Percentiles rank a stretch among this genome's conserved stretches.
These are phyloP conservation scores for Hanseniaspora lindneri DNA, from an alignment of 805 yeast species.

Conservation along the genomic window DNA sequence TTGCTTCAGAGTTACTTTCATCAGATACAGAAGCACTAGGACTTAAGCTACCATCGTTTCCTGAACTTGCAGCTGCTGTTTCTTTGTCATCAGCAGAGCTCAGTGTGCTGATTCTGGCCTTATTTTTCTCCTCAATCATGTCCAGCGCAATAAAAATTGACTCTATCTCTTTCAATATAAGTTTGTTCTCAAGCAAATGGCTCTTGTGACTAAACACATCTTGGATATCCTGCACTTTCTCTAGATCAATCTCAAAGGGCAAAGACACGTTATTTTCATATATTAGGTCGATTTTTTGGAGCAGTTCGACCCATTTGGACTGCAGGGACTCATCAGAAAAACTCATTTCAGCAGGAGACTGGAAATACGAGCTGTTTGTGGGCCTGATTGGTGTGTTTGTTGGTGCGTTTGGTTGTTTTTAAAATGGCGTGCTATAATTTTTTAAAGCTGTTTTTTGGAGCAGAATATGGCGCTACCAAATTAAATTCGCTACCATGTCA, in stretches of 20 bases:
- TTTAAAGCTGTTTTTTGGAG: no score
- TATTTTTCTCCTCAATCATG: constrained; percentile 8
- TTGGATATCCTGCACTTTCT: neutral
- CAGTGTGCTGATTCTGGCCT: constrained; percentile 1
- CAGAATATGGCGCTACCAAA: no score
- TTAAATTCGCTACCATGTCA: no score
- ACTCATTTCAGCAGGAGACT: no score
- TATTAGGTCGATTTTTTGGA: neutral
- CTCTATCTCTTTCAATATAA: constrained; percentile 6
- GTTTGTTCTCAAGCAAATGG: neutral
- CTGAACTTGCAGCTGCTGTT: neutral
- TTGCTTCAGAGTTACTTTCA: no score
- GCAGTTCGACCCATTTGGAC: neutral
- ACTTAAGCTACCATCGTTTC: no score
- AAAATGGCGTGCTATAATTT: no score
- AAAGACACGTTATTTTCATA: constrained; percentile 1
- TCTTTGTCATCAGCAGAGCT: neutral
- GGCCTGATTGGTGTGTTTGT: no score
- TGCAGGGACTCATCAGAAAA: neutral
- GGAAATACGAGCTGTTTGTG: no score
- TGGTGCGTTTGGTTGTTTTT: no score
- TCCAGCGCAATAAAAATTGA: constrained; percentile 4
- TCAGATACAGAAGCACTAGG: no score
- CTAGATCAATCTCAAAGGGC: neutral
- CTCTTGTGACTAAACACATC: constrained; percentile 6